Conservation (phyloP, 164 flowering plant genomes). For the Stephania yunnanensis region DNA sequence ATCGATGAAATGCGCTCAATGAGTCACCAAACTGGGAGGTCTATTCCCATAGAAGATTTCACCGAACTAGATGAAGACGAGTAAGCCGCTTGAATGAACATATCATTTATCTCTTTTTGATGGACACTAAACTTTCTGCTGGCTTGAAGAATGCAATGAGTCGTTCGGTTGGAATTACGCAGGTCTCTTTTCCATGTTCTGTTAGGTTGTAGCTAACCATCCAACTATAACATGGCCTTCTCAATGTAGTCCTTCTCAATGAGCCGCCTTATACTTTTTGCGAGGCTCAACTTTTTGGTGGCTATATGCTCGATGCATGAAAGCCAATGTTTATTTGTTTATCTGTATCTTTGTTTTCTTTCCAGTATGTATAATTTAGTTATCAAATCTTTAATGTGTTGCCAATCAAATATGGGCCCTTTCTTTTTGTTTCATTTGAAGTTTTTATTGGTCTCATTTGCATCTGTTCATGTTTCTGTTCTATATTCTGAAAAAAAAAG, state of each 20-base stretch:
- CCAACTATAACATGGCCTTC: not conserved
- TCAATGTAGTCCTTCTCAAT: too few species aligned
- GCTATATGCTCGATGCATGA: not conserved
- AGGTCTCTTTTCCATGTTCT: not conserved
- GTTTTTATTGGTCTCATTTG: too few species aligned
- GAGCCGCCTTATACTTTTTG: not conserved
- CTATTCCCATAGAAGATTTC: conserved; percentile 58
- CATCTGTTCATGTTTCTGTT: too few species aligned
- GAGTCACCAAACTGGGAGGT: conserved; percentile 29
- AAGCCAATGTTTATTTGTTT: not conserved
- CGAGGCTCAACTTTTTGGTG: not conserved
- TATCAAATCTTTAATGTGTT: too few species aligned
- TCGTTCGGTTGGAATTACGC: not conserved
- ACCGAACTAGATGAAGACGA: conserved; percentile 55
- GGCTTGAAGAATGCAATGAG: not conserved
- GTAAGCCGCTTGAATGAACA: not conserved
- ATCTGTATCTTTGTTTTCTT: too few species aligned
- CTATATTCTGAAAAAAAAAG: too few species aligned
- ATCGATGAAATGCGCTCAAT: conserved; percentile 68
- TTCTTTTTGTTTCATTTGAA: too few species aligned
- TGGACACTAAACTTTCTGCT: not conserved
- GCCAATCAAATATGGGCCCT: too few species aligned
- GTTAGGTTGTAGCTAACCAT: not conserved
- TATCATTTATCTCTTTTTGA: not conserved
- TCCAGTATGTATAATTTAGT: too few species aligned